These are phyloP conservation scores for Saussurea involucrata DNA, from an alignment of 129 eudicot species.

Conservation along the genomic window DNA sequence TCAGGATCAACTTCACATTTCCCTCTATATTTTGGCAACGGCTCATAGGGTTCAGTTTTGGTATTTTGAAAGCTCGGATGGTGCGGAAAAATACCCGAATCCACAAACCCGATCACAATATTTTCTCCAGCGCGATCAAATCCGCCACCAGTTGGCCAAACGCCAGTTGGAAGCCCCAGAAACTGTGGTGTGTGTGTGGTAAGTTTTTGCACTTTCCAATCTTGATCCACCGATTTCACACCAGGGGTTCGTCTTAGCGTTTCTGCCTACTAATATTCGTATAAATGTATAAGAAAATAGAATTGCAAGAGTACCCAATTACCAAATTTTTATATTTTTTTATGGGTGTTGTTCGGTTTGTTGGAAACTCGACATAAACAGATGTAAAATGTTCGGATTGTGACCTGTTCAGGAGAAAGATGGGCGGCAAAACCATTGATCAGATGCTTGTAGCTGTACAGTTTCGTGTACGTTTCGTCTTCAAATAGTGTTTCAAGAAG, in stretches of 20 bases:
- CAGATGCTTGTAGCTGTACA: slow-evolving; percentile 91
- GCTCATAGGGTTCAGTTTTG: slow-evolving; percentile 69
- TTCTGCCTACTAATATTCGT: slow-evolving; percentile 90
- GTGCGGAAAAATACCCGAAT: slow-evolving; percentile 87
- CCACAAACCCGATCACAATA: slow-evolving; percentile 96
- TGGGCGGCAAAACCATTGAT: slow-evolving; percentile 92
- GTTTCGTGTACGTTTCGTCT: slow-evolving; percentile 70
- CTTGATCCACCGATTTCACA: slow-evolving; percentile 82
- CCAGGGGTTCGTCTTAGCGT: slow-evolving; percentile 76
- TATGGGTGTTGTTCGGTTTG: not conserved
- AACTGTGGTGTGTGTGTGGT: slow-evolving; percentile 97
- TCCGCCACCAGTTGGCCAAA: slow-evolving; percentile 99
- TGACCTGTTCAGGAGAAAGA: slow-evolving; percentile 95
- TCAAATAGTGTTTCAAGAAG: slow-evolving; percentile 74
- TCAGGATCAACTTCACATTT: slow-evolving; percentile 88
- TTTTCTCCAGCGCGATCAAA: slow-evolving; percentile 92
- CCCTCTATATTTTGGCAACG: slow-evolving; percentile 87
- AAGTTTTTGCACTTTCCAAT: slow-evolving; percentile 88
- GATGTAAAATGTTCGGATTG: slow-evolving; percentile 17
- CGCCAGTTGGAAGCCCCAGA: slow-evolving; percentile 97
- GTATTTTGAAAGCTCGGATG: slow-evolving; percentile 84
- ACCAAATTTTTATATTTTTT: not conserved
- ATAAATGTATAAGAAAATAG: slow-evolving; percentile 36
- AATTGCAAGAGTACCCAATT: slow-evolving; percentile 1
- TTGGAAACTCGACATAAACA: not conserved